These are phyloP conservation scores for Candida ipomoeae DNA, from an alignment of 805 yeast species.

Conservation along the genomic window DNA sequence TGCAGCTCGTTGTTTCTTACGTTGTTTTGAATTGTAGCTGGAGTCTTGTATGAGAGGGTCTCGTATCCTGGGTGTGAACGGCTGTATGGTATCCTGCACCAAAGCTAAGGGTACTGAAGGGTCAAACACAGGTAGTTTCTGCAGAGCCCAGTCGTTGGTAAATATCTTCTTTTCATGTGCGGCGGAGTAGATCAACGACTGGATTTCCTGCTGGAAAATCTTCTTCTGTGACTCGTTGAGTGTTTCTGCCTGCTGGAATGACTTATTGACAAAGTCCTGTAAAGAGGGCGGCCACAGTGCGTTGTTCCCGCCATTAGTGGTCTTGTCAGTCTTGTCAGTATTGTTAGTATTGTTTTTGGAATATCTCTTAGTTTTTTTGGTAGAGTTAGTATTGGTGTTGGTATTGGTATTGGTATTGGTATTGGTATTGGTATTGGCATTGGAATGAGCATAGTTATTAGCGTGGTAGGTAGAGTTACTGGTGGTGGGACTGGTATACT, in stretches of 20 bases:
- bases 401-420: not conserved
- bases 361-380: not conserved
- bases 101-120: conserved; percentile 7
- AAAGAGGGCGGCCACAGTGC: conserved; percentile 52
- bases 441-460: not conserved
- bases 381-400: not conserved
- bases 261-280: conserved; percentile 45
- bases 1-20: conserved; percentile 42
- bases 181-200: conserved; percentile 46
- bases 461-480: too few relatives aligned
- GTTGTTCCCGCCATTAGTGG: not conserved
- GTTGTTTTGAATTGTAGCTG: conserved; percentile 25
- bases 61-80: not conserved
- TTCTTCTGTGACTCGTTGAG: conserved; percentile 33
- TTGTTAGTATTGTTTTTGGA: not conserved
- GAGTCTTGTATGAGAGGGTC: conserved; percentile 1
- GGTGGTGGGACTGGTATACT: too few relatives aligned
- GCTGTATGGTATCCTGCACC: conserved; percentile 9
- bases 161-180: conserved; percentile 40
- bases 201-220: conserved; percentile 48
- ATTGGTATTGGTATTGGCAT: not conserved
- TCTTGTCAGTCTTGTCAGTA: not conserved
- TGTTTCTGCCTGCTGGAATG: conserved; percentile 39
- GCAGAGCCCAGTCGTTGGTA: conserved; percentile 51
- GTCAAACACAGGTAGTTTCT: conserved; percentile 45